A percentile compares a stretch with the other conserved stretches of the same genome.
Evolutionary conservation across 2,329 filamentous ascomycete species (phyloP).

Genomic region (Penicillium sp.): DNA sequence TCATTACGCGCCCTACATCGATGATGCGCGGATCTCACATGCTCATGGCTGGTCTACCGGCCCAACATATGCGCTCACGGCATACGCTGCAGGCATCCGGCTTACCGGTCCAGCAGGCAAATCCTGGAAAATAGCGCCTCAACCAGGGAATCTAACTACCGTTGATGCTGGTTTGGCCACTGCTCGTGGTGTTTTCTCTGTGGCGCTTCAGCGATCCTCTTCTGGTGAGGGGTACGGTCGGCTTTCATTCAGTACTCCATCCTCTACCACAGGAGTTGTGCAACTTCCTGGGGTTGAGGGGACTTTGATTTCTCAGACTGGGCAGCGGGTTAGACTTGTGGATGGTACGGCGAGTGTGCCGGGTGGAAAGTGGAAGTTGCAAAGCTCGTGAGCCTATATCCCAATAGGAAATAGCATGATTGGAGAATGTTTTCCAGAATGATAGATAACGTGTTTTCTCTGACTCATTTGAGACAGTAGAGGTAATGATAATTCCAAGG

Average conservation of each 20-base stretch:
- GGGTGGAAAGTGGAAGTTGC: constrained; percentile 12
- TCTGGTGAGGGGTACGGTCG: not conserved
- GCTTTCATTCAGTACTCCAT: constrained; percentile 2
- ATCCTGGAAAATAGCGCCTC: constrained; percentile 7
- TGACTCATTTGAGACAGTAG: not conserved
- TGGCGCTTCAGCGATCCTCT: constrained; percentile 3
- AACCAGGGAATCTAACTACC: constrained; percentile 4
- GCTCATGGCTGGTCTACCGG: constrained; percentile 55
- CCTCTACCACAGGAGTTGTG: constrained; percentile 4
- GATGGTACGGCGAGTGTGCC: constrained; percentile 5
- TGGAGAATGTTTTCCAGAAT: not conserved
- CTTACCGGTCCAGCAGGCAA: constrained; percentile 36
- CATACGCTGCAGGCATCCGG: constrained; percentile 45
- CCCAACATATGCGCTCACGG: constrained; percentile 46
- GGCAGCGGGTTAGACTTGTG: constrained; percentile 6
- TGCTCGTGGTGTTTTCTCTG: not conserved
- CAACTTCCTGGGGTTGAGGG: constrained; percentile 8
- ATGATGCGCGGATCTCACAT: constrained; percentile 50
- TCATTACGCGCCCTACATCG: constrained; percentile 51
- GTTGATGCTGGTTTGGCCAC: constrained; percentile 2
- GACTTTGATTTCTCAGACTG: constrained; percentile 5
- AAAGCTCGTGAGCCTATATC: constrained; percentile 8
- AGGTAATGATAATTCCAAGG: not conserved
- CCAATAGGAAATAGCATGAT: not conserved
- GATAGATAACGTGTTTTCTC: not conserved